Conservation (phyloP, 2,329 filamentous ascomycete species). For the Monosporascus sp. region DNA sequence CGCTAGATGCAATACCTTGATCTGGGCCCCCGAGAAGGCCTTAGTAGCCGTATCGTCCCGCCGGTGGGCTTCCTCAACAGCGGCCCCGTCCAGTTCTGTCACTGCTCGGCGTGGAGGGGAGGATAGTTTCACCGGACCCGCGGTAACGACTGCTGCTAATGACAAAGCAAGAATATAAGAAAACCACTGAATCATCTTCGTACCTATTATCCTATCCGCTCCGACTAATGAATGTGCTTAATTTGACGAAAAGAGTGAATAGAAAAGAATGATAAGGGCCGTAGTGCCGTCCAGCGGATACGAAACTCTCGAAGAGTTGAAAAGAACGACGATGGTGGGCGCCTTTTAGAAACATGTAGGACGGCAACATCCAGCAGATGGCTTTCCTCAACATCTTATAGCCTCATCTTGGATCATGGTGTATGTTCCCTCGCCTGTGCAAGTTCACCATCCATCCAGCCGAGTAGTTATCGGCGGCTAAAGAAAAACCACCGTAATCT, state of each 20-base stretch:
- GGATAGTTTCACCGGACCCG: constrained; percentile 16
- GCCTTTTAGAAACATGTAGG: not conserved
- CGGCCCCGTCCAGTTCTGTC: constrained; percentile 30
- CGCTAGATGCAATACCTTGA: constrained; percentile 25
- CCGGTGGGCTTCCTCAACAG: constrained; percentile 38
- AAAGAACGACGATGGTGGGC: not conserved
- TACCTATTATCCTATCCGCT: no score
- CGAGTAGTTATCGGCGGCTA: not conserved
- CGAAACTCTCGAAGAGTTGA: not conserved
- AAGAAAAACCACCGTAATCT: not conserved
- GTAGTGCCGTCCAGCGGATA: not conserved
- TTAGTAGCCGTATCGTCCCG: constrained; percentile 37
- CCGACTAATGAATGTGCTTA: not conserved
- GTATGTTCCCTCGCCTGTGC: no score
- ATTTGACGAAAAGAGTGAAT: not conserved
- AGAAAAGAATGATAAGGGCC: not conserved
- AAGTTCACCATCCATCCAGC: no score
- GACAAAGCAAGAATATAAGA: constrained; percentile 11
- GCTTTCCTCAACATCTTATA: not conserved
- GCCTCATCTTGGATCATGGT: not conserved
- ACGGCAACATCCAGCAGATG: not conserved
- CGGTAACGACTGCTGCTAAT: constrained; percentile 8
- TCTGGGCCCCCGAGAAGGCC: constrained; percentile 33
- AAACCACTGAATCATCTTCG: not conserved
- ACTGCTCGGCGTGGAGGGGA: constrained; percentile 20